Evolutionary conservation across 2,329 filamentous ascomycete species (phyloP).

Genomic region (Neocatenulostroma microsporum): DNA sequence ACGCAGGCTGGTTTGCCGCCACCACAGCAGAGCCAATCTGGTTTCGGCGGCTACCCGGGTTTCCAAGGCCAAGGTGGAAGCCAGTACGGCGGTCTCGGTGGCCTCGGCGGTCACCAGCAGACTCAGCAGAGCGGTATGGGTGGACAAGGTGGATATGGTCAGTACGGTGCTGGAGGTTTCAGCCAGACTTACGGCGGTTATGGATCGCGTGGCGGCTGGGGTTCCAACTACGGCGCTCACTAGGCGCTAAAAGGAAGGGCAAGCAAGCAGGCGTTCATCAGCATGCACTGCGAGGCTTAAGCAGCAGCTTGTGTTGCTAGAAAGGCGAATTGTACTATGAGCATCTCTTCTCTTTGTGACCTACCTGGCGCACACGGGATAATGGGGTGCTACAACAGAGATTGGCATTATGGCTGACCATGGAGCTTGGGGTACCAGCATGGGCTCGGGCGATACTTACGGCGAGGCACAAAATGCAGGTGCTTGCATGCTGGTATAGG

Average conservation of each 20-base stretch:
- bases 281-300: no score
- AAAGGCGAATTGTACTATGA: slow-evolving; percentile 6
- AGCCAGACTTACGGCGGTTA: slow-evolving; percentile 28
- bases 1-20: slow-evolving; percentile 45
- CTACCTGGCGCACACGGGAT: neutral
- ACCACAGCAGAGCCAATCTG: slow-evolving; percentile 50
- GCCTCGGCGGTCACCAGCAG: slow-evolving; percentile 40
- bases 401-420: no score
- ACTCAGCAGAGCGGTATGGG: slow-evolving; percentile 29
- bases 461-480: neutral
- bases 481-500: slow-evolving; percentile 1
- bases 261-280: no score
- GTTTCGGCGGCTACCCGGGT: slow-evolving; percentile 48
- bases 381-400: neutral
- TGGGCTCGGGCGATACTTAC: neutral
- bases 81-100: slow-evolving; percentile 47
- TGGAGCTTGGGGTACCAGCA: neutral
- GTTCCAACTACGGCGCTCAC: slow-evolving; percentile 25
- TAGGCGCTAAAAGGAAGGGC: no score
- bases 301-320: no score
- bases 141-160: slow-evolving; percentile 35
- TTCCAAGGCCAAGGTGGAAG: slow-evolving; percentile 35
- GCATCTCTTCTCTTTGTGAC: slow-evolving; percentile 3
- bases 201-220: slow-evolving; percentile 28
- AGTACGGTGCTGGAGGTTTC: slow-evolving; percentile 26